Percentiles rank a stretch among this genome's conserved stretches.
These are phyloP conservation scores for Paecilomyces formosus DNA, from an alignment of 2,329 filamentous ascomycete species.

Conservation along the genomic window DNA sequence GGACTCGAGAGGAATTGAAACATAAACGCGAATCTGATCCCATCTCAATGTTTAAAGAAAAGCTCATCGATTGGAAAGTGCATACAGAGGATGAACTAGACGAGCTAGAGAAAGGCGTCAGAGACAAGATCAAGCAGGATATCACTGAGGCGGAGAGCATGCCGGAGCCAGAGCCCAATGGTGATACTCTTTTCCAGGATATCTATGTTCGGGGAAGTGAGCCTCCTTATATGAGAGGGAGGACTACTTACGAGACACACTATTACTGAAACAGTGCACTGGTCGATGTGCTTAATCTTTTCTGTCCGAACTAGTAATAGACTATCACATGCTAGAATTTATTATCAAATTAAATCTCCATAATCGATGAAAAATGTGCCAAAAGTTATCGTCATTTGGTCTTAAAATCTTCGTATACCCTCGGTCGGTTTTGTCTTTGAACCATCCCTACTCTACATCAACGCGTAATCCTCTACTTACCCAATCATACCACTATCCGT, in stretches of 20 bases:
- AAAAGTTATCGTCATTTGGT: not conserved
- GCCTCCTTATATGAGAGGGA: conserved; percentile 73
- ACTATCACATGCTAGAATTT: not conserved
- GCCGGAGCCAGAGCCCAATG: conserved; percentile 64
- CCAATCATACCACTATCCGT: not conserved
- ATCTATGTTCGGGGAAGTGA: conserved; percentile 79
- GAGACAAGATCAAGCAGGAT: conserved; percentile 72
- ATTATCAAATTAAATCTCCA: not conserved
- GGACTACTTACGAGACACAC: conserved; percentile 78
- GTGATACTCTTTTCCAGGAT: conserved; percentile 81
- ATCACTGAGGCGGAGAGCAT: conserved; percentile 80
- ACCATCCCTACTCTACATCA: not conserved
- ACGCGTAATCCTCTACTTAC: not conserved
- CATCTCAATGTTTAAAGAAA: conserved; percentile 89
- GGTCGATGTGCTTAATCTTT: too few species aligned
- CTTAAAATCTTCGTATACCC: too few species aligned
- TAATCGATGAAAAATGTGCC: not conserved
- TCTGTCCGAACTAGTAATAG: not conserved
- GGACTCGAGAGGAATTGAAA: conserved; percentile 93
- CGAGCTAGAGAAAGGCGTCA: conserved; percentile 81
- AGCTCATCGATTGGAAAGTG: conserved; percentile 85
- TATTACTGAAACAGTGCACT: conserved; percentile 41
- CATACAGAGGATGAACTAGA: conserved; percentile 85
- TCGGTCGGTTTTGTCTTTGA: not conserved
- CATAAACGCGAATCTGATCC: conserved; percentile 95